These are phyloP conservation scores for Strobilomyces confusus DNA, from an alignment of 768 basidiomycete genomes.

Conservation along the genomic window DNA sequence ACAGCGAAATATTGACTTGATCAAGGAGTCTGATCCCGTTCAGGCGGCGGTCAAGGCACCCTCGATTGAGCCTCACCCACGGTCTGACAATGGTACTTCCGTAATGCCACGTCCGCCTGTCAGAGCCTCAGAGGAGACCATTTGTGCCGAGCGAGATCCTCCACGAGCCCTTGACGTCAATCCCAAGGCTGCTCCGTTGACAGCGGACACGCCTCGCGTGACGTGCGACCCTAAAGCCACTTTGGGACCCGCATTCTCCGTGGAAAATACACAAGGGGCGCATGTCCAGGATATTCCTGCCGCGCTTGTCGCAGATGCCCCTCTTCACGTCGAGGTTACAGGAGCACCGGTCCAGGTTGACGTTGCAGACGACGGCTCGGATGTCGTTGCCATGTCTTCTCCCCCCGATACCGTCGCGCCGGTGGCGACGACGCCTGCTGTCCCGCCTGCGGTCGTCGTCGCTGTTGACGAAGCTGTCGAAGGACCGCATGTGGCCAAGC, in stretches of 20 bases:
- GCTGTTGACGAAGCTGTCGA: neutral
- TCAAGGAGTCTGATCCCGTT: constrained; percentile 2
- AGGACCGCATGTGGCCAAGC: constrained; percentile 2
- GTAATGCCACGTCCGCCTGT: neutral
- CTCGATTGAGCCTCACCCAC: constrained; percentile 18
- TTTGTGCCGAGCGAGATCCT: constrained; percentile 3
- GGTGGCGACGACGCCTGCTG: neutral
- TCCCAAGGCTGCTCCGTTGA: neutral
- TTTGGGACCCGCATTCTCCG: neutral
- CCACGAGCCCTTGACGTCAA: neutral
- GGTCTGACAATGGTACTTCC: constrained; percentile 4
- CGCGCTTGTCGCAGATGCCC: neutral
- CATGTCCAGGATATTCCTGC: neutral
- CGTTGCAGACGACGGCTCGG: constrained; percentile 2
- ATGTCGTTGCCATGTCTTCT: neutral
- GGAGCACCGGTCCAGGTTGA: neutral
- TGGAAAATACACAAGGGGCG: neutral
- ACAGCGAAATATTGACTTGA: constrained; percentile 3
- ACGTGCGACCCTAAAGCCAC: neutral
- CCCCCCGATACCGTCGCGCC: neutral
- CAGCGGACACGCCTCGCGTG: neutral
- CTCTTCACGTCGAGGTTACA: neutral
- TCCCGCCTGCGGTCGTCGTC: neutral
- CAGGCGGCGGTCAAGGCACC: constrained; percentile 2
- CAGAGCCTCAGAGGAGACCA: constrained; percentile 6